Evolutionary conservation across 1,284 basidiomycete genomes (phyloP).

Genomic region (Lignosus rhinocerotis): DNA sequence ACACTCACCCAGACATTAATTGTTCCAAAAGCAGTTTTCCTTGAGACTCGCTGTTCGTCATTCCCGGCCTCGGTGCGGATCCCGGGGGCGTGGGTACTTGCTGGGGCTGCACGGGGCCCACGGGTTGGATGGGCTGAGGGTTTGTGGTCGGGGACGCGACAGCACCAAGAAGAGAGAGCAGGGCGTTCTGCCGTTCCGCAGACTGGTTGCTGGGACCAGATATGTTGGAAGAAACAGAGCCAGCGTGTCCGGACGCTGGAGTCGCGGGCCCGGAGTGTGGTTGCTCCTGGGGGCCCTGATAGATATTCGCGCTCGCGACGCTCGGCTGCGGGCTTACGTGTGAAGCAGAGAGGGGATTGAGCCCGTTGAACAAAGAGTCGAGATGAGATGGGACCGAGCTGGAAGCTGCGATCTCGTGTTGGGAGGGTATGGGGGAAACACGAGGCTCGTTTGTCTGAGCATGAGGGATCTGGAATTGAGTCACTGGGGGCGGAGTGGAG

Average conservation of each 20-base stretch:
- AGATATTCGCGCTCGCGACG: conserved; percentile 35
- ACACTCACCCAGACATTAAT: conserved; percentile 73
- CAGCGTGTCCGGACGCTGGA: conserved; percentile 53
- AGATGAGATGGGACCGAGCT: conserved; percentile 49
- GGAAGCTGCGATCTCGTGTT: conserved; percentile 32
- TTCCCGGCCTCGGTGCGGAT: conserved; percentile 57
- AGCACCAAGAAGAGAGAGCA: conserved; percentile 64
- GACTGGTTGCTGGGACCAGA: conserved; percentile 46
- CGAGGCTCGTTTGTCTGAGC: conserved; percentile 34
- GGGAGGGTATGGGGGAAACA: conserved; percentile 36
- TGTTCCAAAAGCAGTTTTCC: conserved; percentile 76
- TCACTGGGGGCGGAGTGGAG: conserved; percentile 50
- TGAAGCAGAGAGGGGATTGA: conserved; percentile 41
- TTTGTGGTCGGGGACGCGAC: conserved; percentile 41
- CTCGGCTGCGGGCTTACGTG: conserved; percentile 34
- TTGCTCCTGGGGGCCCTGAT: conserved; percentile 36
- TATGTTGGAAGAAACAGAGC: conserved; percentile 43
- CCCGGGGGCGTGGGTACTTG: conserved; percentile 70
- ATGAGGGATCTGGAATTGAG: conserved; percentile 34
- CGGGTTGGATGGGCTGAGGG: conserved; percentile 33
- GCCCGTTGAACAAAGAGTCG: conserved; percentile 58
- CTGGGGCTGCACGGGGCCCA: conserved; percentile 42
- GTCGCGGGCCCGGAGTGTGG: conserved; percentile 55
- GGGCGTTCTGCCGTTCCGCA: conserved; percentile 67
- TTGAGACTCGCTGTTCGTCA: conserved; percentile 56